Base-by-base conservation (phyloP, 2,329 filamentous ascomycete species). In the Chrysoporthe cubensis region DNA sequence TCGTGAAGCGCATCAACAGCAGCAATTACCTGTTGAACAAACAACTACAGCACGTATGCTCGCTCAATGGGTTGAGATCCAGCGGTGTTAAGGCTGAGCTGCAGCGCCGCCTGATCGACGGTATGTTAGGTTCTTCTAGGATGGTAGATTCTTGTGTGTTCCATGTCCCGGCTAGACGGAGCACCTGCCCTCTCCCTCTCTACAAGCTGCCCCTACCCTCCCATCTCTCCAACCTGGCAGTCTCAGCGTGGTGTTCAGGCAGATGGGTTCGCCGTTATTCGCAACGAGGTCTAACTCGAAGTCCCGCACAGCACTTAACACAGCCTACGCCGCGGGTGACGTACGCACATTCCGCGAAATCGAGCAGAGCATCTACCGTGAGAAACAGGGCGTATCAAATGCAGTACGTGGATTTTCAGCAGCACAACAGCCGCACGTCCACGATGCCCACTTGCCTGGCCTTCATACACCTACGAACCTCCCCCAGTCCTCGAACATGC, bases 71-170 rank as follows among this genome's bases (percentile, higher is more conserved):
- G 59, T 83, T 97, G 46, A 86, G 88, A 72, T 91, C 92, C 69
- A 92, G 90, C 40, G 96, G 96, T 26, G 90, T 96, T 74, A 99
- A 99, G 83, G 88, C 89, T 44, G 87, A 91, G 54, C 82, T 98
- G 69, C 94, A 97, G 79, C 81, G 82, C 68, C 90, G 95, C 74
- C 91, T 97, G 70, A 87, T 91, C 71, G 83, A 87, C 68, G 87
- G 96, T 98, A 84, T 80, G 92, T 88, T 65, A 64, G 18, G 21
- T 40, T 9, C 11, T 21, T 34, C 42, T 7, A 60, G 57, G 21
- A 26, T 34, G 32, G 6, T 26, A 44, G n/a, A 26, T 44, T n/a
- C 7, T 43, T 34, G 5, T 16, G 6, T 21, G 40, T 26, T 26
- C 26, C 42, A 11, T 48, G 48, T 44, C 43, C 37, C 70, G 62